Base-by-base conservation (phyloP, 129 eudicot genomes). In the Scalesia atractyloides region DNA sequence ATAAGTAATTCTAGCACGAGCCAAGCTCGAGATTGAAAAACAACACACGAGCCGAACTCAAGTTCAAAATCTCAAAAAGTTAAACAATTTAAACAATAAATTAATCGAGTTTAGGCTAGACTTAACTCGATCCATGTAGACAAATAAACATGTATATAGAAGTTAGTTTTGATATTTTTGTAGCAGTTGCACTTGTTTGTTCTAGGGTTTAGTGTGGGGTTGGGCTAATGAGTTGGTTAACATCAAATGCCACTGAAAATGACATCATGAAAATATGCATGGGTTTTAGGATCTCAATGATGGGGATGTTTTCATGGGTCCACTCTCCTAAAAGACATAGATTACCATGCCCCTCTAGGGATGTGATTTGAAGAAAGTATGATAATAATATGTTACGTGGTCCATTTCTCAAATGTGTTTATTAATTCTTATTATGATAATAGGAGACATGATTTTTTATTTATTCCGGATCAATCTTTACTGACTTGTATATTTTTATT, bases 261-360 rank as follows among this genome's bases (percentile, higher is more conserved):
- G 83, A 77, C 85, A 80, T 86, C 91, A 86, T 80, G 75, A 14
- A 75, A 72, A 72, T 73, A 80, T 83, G 44, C 66, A 60, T 60
- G 87, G 83, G 85, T 67, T 68, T 74, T 72, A 56, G 62, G 83
- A 80, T 73, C 83, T 77, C 71, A 66, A 79, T 72, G 83, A 80
- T 77, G 81, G 80, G 39, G 91, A 86, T 80, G 77, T 64, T 73
- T 79, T 74, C 9, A 46, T 22, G 81, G 83, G 81, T 41, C 85
- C 85, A 76, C 71, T n/a, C 47, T 76, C 68, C 48, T 60, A 51
- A 60, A 53, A 59, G 64, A 65, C 71, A 52, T 50, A 26, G 26
- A 79, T 65, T 69, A 69, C 52, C 75, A 69, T 47, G 24, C 11
- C 54, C 64, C 80, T 22, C 43, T 74, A 68, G 54, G 37, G 64